Evolutionary conservation across 441 rosid genomes (phyloP), one percentile per base, ranked within the genome.

Genomic region (Melastoma candidum): DNA sequence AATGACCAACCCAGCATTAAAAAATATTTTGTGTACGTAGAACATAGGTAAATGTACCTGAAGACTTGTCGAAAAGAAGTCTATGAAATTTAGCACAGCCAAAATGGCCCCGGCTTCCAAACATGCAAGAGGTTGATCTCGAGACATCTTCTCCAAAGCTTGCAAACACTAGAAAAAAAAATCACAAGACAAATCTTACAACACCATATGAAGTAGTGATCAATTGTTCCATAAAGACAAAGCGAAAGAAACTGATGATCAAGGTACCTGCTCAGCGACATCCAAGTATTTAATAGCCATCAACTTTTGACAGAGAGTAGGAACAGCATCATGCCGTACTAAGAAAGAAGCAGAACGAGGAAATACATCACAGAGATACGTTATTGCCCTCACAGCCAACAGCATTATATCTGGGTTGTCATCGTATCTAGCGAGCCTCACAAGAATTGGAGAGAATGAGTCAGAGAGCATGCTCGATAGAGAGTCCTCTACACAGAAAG

Each of bases 101-200:
- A 77, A 75, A 44, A 87, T 79, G 27, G 96, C 95, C 68, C 96
- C 99, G 60, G 87, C 92, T 70, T 87, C 79, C 68, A 94, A 73
- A 72, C 97, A 94, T 11, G 87, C 78, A 45, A 70, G 83, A 17
- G 99, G 96, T 68, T 94, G 86, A 63, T 87, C 94, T 46, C 79
- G 82, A 29, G 99, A 89, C 54, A 94, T 83, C 81, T 94, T 94
- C 78, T 83, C 95, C 80, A 94, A 74, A 61, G 99, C 97, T 90
- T 94, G 96, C 81, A 94, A 74, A 75, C 97, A 89, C 99, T 90
- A 17, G 56, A 26, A 66, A 17, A 12, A 12, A 43, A 63, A 55
- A 63, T 44, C 39, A 60, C 2, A 36, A 62, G 1, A 2, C 4
- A 11, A 6, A 51, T 29, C 12, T 48, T 51, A 45, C 51, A 51